Conservation (phyloP, 2,329 filamentous ascomycete species). For the Colletotrichum truncatum region DNA sequence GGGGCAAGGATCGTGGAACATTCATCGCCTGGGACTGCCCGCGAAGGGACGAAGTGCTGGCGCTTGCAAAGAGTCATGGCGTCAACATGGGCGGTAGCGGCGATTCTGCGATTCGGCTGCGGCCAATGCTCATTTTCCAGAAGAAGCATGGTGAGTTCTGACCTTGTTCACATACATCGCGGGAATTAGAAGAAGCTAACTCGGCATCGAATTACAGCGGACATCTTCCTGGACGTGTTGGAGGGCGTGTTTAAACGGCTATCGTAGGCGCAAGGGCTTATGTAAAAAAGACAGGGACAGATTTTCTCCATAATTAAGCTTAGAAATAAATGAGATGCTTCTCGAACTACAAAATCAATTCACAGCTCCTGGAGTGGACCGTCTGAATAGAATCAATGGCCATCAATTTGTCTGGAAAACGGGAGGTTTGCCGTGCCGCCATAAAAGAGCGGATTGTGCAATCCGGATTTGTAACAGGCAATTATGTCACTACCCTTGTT, state of each 20-base stretch:
- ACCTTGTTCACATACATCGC: no score
- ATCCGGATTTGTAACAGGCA: slow-evolving; percentile 11
- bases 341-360: background rate
- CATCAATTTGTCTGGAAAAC: background rate
- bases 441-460: slow-evolving; percentile 2
- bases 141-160: slow-evolving; percentile 91
- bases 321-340: background rate
- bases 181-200: no score
- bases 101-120: slow-evolving; percentile 76
- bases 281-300: no score
- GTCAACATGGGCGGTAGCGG: slow-evolving; percentile 91
- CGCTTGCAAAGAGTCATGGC: slow-evolving; percentile 80
- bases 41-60: slow-evolving; percentile 80
- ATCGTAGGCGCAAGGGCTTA: background rate
- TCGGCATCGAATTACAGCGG: background rate
- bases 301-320: background rate
- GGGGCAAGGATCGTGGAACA: slow-evolving; percentile 88
- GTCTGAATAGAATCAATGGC: background rate
- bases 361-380: background rate
- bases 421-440: background rate
- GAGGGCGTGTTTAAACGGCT: background rate
- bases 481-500: background rate
- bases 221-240: background rate
- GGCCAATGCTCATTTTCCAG: slow-evolving; percentile 94
- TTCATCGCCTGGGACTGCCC: slow-evolving; percentile 94